Evolutionary conservation across 176 grass and related monocot species (phyloP).

Genomic region (Eremochloa ophiuroides): DNA sequence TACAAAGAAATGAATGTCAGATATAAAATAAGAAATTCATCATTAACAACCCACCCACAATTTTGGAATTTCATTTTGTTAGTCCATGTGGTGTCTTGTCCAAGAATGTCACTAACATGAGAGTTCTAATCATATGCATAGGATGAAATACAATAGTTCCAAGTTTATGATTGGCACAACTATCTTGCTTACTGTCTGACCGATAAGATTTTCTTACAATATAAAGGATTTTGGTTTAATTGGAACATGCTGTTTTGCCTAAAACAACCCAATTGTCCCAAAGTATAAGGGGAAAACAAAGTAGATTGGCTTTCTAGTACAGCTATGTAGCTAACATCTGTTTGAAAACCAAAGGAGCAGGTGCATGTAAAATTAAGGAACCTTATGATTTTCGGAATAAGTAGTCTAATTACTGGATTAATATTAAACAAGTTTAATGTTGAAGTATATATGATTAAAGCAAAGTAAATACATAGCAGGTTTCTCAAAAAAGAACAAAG

Average conservation of each 20-base stretch:
- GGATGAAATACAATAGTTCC: background rate
- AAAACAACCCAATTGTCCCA: background rate
- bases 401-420: background rate
- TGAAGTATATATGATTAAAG: background rate
- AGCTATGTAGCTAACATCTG: background rate
- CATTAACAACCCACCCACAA: background rate
- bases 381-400: background rate
- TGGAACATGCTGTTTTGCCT: background rate
- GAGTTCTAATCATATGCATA: background rate
- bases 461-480: background rate
- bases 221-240: background rate
- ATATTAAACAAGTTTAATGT: background rate
- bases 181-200: background rate
- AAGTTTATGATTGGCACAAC: background rate
- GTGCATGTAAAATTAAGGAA: background rate
- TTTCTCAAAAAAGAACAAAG: background rate
- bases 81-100: background rate
- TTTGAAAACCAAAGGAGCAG: background rate
- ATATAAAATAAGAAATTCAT: background rate
- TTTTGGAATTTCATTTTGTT: background rate
- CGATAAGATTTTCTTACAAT: background rate
- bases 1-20: background rate
- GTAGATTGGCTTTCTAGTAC: background rate
- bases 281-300: background rate
- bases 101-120: background rate